Conservation (phyloP, 1,139 yeast genomes). For the Suhomyces kunorum region DNA sequence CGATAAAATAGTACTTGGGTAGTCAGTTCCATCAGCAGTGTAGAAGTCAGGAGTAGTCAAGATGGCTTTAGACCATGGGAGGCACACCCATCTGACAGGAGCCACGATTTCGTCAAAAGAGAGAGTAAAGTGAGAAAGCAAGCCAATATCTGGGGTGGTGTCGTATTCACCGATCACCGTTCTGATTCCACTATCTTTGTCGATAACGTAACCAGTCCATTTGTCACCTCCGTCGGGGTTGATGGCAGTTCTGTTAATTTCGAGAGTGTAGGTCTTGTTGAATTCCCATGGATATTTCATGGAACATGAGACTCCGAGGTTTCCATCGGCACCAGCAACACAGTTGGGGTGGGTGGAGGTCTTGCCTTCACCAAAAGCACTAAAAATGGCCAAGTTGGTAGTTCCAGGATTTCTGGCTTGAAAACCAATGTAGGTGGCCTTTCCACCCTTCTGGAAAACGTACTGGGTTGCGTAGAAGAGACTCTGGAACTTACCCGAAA, state of each 20-base stretch:
- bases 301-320: conserved; percentile 8
- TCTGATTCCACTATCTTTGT: no score
- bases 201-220: no score
- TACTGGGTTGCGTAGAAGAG: conserved; percentile 1
- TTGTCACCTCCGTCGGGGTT: conserved; percentile 4
- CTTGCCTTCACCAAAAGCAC: conserved; percentile 8
- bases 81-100: no score
- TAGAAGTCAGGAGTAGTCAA: no score
- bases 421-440: conserved; percentile 2
- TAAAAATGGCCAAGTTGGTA: background rate
- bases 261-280: conserved; percentile 5
- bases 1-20: no score
- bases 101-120: no score
- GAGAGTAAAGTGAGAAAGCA: no score
- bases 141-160: no score
- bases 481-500: background rate
- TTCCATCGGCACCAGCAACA: conserved; percentile 4
- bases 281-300: conserved; percentile 8
- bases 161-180: no score
- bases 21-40: no score
- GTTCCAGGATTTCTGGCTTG: conserved; percentile 1
- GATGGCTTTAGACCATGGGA: no score
- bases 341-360: conserved; percentile 4
- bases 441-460: background rate
- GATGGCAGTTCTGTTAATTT: background rate